phyloP scores from a whole-genome alignment of 2,329 filamentous ascomycete genomes.

The Diaporthe sp. region DNA sequence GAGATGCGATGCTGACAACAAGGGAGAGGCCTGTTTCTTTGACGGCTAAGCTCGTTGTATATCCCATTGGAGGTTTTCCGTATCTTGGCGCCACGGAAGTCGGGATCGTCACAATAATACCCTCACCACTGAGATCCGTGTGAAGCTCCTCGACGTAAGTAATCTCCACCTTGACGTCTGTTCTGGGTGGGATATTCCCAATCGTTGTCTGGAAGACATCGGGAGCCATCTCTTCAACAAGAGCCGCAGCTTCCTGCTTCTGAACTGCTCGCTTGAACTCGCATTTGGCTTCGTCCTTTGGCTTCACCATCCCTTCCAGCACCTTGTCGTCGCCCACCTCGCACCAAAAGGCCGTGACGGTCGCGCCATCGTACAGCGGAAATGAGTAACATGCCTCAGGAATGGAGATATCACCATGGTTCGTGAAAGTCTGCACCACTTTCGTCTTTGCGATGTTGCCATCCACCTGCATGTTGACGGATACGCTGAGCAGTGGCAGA shows the following conservation, averaged over 20 bases:
- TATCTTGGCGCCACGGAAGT: constrained; percentile 1
- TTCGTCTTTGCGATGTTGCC: neutral
- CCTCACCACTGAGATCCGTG: neutral
- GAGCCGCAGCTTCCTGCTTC: neutral
- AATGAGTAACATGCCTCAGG: neutral
- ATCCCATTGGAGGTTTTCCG: neutral
- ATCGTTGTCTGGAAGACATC: neutral
- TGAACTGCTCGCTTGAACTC: neutral
- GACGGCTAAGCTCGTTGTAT: neutral
- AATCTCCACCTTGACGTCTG: neutral
- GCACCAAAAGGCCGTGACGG: neutral
- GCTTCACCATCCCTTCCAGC: neutral
- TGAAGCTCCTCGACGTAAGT: neutral
- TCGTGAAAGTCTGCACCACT: neutral
- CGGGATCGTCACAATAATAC: neutral
- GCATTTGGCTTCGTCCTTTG: neutral
- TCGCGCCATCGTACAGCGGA: neutral
- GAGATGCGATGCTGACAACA: neutral
- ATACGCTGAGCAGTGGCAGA: neutral
- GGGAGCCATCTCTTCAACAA: neutral
- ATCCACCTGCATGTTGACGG: neutral
- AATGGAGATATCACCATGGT: neutral
- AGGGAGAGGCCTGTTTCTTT: neutral
- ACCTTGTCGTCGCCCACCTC: neutral
- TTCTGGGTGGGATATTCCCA: neutral